Evolutionary conservation across 148 eudicot species (phyloP), one percentile per base, ranked within the genome.

Genomic region (Pouteria glomerata): DNA sequence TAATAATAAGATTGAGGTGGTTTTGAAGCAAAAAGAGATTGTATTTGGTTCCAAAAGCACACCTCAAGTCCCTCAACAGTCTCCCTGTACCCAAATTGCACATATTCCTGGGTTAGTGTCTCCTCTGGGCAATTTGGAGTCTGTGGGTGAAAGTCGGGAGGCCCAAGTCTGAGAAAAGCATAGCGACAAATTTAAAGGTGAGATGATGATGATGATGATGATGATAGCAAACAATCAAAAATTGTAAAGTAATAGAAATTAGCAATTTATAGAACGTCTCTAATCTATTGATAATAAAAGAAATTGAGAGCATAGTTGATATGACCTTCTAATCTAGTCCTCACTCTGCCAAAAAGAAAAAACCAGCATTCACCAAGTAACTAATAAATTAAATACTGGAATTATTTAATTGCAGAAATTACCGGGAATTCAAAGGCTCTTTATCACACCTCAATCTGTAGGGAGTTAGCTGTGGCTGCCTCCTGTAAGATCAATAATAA

Each of bases 11-110:
- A n/a, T n/a, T n/a, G n/a, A n/a, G n/a, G n/a, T n/a, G n/a, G n/a
- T n/a, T n/a, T n/a, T n/a, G n/a, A n/a, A n/a, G n/a, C n/a, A n/a
- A n/a, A 21, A 76, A 73, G 45, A 66, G 45, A 58, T 23, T 51
- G 67, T 26, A 59, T 34, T 73, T 57, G 45, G 53, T 69, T 39
- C 64, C 44, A 60, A 63, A 60, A 55, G 31, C 44, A 68, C 77
- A 96, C 99, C 99, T 96, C 99, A 66, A 96, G 89, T 70, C 99
- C 99, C 79, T 96, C 99, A 79, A 90, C 90, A 53, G 94, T 90
- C 86, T 96, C 99, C 84, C 82, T 84, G 88, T 96, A 96, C 73
- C 99, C 99, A 73, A 85, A 73, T 78, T 80, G 94, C 77, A 82
- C 96, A 83, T 92, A 96, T 52, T 96, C 99, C 72, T 72, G 80